Evolutionary conservation across 805 yeast species (phyloP).

Genomic region (Yamadazyma ubonensis): DNA sequence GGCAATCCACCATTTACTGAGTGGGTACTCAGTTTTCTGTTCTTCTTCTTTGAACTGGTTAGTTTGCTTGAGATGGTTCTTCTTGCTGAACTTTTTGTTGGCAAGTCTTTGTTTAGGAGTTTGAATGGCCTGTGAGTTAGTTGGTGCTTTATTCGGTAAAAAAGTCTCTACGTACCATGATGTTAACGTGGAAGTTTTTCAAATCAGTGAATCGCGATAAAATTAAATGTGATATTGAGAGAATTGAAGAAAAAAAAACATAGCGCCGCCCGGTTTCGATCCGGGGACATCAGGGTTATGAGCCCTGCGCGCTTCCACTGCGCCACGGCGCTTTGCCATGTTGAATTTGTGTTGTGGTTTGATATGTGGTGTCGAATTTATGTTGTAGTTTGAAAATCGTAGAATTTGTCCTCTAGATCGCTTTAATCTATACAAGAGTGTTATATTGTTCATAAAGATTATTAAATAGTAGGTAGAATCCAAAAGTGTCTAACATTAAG

Average conservation of each 20-base stretch:
- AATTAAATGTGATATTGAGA: background rate
- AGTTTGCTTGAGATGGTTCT: slow-evolving; percentile 60
- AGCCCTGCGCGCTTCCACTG: slow-evolving; percentile 99
- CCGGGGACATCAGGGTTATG: slow-evolving; percentile 98
- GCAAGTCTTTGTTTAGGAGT: slow-evolving; percentile 87
- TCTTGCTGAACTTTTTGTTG: slow-evolving; percentile 78
- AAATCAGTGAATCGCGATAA: background rate
- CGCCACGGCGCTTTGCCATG: slow-evolving; percentile 99
- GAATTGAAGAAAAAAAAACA: slow-evolving; percentile 22
- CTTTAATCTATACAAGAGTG: too few species aligned
- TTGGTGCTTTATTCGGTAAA: too few species aligned
- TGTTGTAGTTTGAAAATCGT: too few species aligned
- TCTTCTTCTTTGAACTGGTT: slow-evolving; percentile 62
- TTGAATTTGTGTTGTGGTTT: too few species aligned
- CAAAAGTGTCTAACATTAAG: too few species aligned
- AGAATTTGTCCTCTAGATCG: too few species aligned
- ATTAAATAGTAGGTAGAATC: too few species aligned
- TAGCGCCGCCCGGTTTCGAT: slow-evolving; percentile 96
- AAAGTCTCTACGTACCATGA: slow-evolving; percentile 6
- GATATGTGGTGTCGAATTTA: too few species aligned
- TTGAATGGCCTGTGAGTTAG: slow-evolving; percentile 56
- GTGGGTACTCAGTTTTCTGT: slow-evolving; percentile 45
- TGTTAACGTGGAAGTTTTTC: slow-evolving; percentile 5
- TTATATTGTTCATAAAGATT: too few species aligned
- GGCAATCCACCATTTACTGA: slow-evolving; percentile 64